phyloP scores from a whole-genome alignment of 2,329 filamentous ascomycete genomes.

The Trichoderma pleuroti region DNA sequence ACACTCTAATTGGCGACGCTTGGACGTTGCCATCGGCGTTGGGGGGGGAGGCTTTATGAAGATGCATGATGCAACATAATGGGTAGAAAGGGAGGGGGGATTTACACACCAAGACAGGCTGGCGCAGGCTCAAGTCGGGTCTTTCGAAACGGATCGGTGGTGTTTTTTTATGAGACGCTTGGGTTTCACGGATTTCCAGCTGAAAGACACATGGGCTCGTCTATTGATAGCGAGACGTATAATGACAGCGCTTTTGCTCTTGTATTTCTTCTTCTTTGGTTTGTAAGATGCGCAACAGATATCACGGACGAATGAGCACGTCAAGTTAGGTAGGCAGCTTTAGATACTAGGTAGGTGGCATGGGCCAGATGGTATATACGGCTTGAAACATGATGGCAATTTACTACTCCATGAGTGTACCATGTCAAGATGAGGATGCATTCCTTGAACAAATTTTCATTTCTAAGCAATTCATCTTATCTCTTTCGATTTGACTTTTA shows the following conservation, averaged over 20 bases:
- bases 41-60: not conserved
- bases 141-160: not conserved
- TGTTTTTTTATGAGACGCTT: not conserved
- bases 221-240: not conserved
- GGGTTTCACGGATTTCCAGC: not conserved
- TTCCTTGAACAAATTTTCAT: not conserved
- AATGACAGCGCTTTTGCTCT: not conserved
- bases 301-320: not conserved
- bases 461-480: not conserved
- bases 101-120: not conserved
- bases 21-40: not conserved
- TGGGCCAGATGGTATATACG: not conserved
- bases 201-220: not conserved
- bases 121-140: not conserved
- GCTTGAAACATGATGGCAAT: not conserved
- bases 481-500: not conserved
- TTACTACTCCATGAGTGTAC: not conserved
- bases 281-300: not conserved
- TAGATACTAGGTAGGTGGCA: not conserved
- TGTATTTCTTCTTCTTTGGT: not conserved
- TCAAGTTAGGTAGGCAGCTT: not conserved
- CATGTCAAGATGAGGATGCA: not conserved
- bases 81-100: not conserved
- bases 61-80: conserved; percentile 6
- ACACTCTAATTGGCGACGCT: not conserved